These are phyloP conservation scores for Obba rivulosa DNA, from an alignment of 768 basidiomycete species.

Conservation along the genomic window DNA sequence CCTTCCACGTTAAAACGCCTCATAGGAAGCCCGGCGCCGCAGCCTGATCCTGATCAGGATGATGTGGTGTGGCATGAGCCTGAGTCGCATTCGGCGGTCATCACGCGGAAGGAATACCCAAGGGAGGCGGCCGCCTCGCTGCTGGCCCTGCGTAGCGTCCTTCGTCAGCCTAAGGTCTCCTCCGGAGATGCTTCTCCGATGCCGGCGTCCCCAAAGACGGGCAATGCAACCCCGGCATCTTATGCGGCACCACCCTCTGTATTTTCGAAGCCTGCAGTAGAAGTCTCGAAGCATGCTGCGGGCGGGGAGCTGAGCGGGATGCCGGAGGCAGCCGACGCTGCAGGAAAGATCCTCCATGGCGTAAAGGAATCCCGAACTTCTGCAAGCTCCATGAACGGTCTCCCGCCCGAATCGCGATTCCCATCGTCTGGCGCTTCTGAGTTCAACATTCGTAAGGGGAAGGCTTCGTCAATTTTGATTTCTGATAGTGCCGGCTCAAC, in stretches of 20 bases:
- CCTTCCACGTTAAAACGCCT: constrained; percentile 48
- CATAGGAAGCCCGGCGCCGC: constrained; percentile 27
- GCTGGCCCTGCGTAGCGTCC: constrained; percentile 54
- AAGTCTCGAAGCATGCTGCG: constrained; percentile 44
- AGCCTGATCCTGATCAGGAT: constrained; percentile 58
- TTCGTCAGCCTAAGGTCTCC: constrained; percentile 49
- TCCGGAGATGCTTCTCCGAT: constrained; percentile 28
- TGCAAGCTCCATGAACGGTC: constrained; percentile 1
- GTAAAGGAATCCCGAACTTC: constrained; percentile 29
- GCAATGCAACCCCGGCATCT: constrained; percentile 9
- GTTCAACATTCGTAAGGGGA: constrained; percentile 31
- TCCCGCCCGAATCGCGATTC: constrained; percentile 9
- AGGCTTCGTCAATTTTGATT: constrained; percentile 37
- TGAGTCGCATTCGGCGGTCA: constrained; percentile 54
- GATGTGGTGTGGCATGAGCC: constrained; percentile 54
- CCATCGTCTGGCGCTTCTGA: constrained; percentile 28
- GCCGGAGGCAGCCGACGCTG: constrained; percentile 30
- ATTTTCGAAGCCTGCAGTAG: constrained; percentile 55
- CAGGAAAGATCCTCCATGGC: constrained; percentile 42
- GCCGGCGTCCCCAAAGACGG: constrained; percentile 17
- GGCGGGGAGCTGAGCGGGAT: constrained; percentile 42
- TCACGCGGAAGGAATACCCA: constrained; percentile 59
- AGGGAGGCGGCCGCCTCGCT: constrained; percentile 50
- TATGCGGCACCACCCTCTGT: constrained; percentile 34
- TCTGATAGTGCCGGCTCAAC: constrained; percentile 35